Conservation (phyloP, 331 rosid genomes). For the Pyracantha coccinea region DNA sequence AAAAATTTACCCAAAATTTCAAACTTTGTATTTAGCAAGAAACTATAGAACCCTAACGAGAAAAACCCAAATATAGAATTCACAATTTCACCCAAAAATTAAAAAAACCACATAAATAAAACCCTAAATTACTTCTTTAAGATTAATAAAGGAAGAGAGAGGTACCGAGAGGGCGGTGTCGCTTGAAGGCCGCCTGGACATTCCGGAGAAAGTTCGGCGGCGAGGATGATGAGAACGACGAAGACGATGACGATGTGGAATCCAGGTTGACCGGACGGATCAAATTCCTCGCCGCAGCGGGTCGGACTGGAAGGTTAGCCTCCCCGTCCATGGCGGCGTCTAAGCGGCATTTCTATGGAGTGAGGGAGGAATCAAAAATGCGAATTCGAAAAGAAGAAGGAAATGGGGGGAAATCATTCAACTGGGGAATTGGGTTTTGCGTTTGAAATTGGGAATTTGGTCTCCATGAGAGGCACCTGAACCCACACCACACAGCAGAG, state of each 20-base stretch:
- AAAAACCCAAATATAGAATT: neutral
- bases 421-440: neutral
- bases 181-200: slow-evolving; percentile 88
- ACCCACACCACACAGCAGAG: neutral
- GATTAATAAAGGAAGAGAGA: neutral
- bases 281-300: slow-evolving; percentile 15
- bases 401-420: slow-evolving; percentile 6
- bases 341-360: slow-evolving; percentile 63
- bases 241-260: slow-evolving; percentile 43
- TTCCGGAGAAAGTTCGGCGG: slow-evolving; percentile 65
- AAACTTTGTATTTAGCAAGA: neutral
- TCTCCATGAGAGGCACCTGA: neutral
- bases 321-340: slow-evolving; percentile 80
- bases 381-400: neutral
- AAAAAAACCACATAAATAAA: neutral
- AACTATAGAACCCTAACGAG: neutral
- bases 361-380: neutral
- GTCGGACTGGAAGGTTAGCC: slow-evolving; percentile 56
- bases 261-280: slow-evolving; percentile 40
- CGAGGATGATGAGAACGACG: slow-evolving; percentile 41
- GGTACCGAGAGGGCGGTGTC: slow-evolving; percentile 85
- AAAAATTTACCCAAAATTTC: neutral
- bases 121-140: neutral
- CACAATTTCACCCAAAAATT: neutral
- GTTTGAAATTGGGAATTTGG: neutral